These are phyloP conservation scores for Verticillium alfalfae DNA, from an alignment of 2,329 filamentous ascomycete genomes.

Conservation along the genomic window DNA sequence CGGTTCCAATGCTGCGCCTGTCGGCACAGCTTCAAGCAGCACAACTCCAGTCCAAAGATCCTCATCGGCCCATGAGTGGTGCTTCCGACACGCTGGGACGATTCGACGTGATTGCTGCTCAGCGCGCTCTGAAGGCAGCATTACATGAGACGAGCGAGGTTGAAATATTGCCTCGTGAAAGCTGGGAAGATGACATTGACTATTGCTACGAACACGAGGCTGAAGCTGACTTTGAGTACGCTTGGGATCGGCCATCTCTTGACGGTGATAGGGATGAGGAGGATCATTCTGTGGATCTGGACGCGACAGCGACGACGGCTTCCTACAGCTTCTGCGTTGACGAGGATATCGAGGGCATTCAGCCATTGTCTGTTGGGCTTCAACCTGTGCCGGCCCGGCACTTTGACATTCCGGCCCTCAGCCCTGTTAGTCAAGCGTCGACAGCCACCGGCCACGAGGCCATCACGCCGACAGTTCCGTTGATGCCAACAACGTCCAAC, in stretches of 20 bases:
- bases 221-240: constrained; percentile 61
- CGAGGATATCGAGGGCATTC: background rate
- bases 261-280: constrained; percentile 30
- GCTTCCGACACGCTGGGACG: constrained; percentile 48
- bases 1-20: constrained; percentile 49
- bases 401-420: constrained; percentile 41
- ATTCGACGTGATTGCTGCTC: constrained; percentile 31
- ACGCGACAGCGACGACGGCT: background rate
- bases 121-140: constrained; percentile 11
- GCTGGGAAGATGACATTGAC: constrained; percentile 66
- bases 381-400: constrained; percentile 8
- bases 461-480: constrained; percentile 33
- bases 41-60: constrained; percentile 16
- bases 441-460: constrained; percentile 32
- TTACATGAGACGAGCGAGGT: constrained; percentile 16
- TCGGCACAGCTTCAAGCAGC: constrained; percentile 20
- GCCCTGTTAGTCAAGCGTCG: constrained; percentile 36
- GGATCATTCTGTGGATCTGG: background rate
- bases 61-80: constrained; percentile 34
- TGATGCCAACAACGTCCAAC: constrained; percentile 35
- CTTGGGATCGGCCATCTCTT: constrained; percentile 55
- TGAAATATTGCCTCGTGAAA: constrained; percentile 34
- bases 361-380: constrained; percentile 7
- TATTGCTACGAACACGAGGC: constrained; percentile 66
- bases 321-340: too few relatives aligned